Base-by-base conservation (phyloP, 345 rosid genomes). In the Salix caprea region DNA sequence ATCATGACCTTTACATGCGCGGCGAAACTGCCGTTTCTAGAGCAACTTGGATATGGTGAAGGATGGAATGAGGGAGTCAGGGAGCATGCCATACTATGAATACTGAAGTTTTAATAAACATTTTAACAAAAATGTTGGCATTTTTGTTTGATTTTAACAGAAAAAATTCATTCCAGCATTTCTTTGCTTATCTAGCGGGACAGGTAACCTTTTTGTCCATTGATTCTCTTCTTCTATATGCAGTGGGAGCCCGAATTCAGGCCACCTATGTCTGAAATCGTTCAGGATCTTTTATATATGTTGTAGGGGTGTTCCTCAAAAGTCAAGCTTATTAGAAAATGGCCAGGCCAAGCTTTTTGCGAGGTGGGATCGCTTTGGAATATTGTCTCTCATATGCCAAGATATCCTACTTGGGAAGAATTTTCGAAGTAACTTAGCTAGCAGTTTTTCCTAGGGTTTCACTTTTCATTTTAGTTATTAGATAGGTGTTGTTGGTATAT, bases 211-310 rank as follows among this genome's bases (percentile, higher is more conserved):
- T 70, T 42, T 21, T 37, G 28, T 58, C 28, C 34, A 23, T 68
- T 61, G 44, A 24, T 0, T 54, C 75, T 32, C 36, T 30, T 54
- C 19, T 69, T 71, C 19, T 77, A 72, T 65, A 24, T 69, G 81
- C 89, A 95, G 98, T 81, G 82, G 82, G 97, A 91, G 76, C 97
- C 99, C 1, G 96, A 93, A 78, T 95, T 95, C 75, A 84, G 99
- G 86, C 99, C 97, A 30, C 85, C 84, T 0, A 85, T 90, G 73
- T 95, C 99, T 21, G 99, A 95, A 85, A 82, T 95, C 24, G 94
- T 91, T 52, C 97, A 95, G 81, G 97, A 93, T 81, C 94, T 95
- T 60, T 71, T 90, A 66, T 92, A 81, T 39, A 88, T 91, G 96
- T 70, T 89, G 70, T 87, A 85, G 79, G n/a, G 19, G 69, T 32